Evolutionary conservation across 352 stramenopile species (phyloP).

Genomic region (Phytopythium ostracodes): DNA sequence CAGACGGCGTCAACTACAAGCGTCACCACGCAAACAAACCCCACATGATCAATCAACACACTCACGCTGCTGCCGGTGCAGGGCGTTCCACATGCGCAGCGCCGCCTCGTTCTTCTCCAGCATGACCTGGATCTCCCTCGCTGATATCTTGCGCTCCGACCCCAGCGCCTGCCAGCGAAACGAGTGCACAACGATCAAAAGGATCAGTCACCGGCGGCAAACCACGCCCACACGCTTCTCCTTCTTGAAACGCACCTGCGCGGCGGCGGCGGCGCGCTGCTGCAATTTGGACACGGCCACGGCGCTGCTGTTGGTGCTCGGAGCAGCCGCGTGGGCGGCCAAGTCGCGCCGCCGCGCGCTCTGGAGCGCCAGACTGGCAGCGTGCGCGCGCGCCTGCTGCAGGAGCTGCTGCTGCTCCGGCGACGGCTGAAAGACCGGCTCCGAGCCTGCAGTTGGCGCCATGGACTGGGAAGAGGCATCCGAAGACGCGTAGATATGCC

Average conservation of each 20-base stretch:
- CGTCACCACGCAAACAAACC: too few relatives aligned
- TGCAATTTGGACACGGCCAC: slow-evolving; percentile 27
- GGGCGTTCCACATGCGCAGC: slow-evolving; percentile 64
- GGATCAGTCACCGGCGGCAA: neutral
- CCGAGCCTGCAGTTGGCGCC: neutral
- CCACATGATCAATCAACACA: neutral
- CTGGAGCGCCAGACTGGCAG: slow-evolving; percentile 7
- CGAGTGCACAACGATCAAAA: slow-evolving; percentile 1
- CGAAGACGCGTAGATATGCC: neutral
- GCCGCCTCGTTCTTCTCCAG: slow-evolving; percentile 85
- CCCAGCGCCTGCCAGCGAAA: slow-evolving; percentile 21
- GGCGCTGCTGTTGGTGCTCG: neutral
- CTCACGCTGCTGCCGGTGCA: slow-evolving; percentile 76
- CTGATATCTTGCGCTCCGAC: slow-evolving; percentile 48
- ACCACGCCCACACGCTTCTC: neutral
- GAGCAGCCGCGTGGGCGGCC: neutral
- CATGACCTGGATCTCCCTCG: slow-evolving; percentile 72
- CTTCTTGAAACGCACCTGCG: slow-evolving; percentile 27
- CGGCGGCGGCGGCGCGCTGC: slow-evolving; percentile 53
- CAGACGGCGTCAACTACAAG: neutral
- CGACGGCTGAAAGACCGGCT: slow-evolving; percentile 3
- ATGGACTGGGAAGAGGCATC: neutral
- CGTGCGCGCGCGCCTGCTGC: slow-evolving; percentile 8
- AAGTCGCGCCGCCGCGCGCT: slow-evolving; percentile 1
- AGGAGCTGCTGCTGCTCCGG: slow-evolving; percentile 9